Base-by-base conservation (phyloP, 495 filamentous ascomycete species). In the Penicillium subrubescens region DNA sequence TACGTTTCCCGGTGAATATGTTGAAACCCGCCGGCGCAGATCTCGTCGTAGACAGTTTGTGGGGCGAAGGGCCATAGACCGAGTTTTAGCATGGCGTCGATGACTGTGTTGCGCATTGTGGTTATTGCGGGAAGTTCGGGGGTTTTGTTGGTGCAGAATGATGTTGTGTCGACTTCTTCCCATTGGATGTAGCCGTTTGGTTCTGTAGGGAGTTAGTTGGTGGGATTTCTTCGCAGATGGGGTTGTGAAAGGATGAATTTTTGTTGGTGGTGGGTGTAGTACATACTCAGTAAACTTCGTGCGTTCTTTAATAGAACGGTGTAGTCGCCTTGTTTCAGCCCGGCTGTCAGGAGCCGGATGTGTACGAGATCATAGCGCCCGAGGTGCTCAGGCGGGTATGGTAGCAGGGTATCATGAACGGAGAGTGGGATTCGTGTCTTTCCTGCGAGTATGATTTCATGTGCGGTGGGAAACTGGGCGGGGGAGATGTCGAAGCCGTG, bases 401-500 rank as follows among this genome's bases (percentile, higher is more conserved):
- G 71, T 5, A 73, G 44, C 1, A 73, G 62, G 12, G 69, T 63
- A 34, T 79, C 71, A 3, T 81, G 78, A 5, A 77, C 67, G 12
- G 59, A 67, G 14, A 70, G 51, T 17, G 59, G 35, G 27, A 75
- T 70, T 12, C 44, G 34, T 23, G 39, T 31, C 0, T 51, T 41
- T 53, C 29, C 44, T 2, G 53, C 39, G 27, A 21, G 61, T 12
- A 2, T 37, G 39, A 70, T 59, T 23, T 65, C 25, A 17, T 56
- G 46, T 3, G 27, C 41, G 0, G 46, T 17, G 21, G 72, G 77
- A 57, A 71, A 79, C 52, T 77, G 76, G 2, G 64, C 66, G 0
- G 63, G 15, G 8, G 78, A 79, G 41, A 79, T 74, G 44, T 79
- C 77, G 50, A 79, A 81, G 54, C 77, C 78, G 35, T 77, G 71